Conservation (phyloP, 2,329 filamentous ascomycete genomes). For the Dactylellina cionopaga region DNA sequence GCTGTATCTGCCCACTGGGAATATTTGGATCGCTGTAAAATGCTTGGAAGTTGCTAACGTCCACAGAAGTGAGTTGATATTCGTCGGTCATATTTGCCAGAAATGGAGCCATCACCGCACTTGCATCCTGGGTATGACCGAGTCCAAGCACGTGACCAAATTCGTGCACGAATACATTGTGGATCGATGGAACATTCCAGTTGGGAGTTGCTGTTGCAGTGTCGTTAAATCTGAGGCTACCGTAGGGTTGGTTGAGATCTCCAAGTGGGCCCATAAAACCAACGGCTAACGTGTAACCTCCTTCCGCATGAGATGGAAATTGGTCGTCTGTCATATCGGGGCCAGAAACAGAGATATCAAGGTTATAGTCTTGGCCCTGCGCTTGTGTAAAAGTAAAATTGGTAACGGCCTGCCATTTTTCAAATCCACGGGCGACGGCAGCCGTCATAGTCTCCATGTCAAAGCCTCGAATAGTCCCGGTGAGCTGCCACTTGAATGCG, state of each 20-base stretch:
- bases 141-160: slow-evolving; percentile 3
- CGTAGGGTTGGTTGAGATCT: background rate
- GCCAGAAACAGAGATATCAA: slow-evolving; percentile 2
- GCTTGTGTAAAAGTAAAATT: slow-evolving; percentile 16
- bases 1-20: too few species aligned
- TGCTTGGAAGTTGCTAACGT: too few species aligned
- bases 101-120: too few species aligned
- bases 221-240: slow-evolving; percentile 12
- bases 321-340: background rate
- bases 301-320: background rate
- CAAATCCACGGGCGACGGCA: slow-evolving; percentile 13
- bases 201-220: slow-evolving; percentile 2
- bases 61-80: too few species aligned
- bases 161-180: slow-evolving; percentile 27
- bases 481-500: slow-evolving; percentile 16
- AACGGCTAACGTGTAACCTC: slow-evolving; percentile 6
- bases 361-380: background rate
- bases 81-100: too few species aligned
- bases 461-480: slow-evolving; percentile 11
- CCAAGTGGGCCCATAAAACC: background rate
- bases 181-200: slow-evolving; percentile 9
- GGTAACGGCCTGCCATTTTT: slow-evolving; percentile 8
- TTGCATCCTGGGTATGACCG: too few species aligned
- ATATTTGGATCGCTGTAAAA: too few species aligned
- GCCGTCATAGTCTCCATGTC: background rate